Evolutionary conservation across 768 basidiomycete species (phyloP).

Genomic region (Hygrocybe coccinea): DNA sequence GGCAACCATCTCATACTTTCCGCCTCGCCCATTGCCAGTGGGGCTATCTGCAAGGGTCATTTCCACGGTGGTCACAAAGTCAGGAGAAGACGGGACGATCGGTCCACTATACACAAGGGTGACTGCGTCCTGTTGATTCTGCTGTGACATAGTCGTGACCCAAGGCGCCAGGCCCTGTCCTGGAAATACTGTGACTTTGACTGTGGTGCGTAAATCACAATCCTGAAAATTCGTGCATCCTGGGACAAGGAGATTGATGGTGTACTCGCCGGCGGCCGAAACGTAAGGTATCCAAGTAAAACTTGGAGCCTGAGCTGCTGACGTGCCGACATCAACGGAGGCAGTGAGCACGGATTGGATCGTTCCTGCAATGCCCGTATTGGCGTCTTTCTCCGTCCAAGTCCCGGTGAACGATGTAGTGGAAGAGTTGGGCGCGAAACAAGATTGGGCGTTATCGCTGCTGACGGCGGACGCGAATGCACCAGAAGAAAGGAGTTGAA

Average conservation of each 20-base stretch:
- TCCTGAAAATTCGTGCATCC: constrained; percentile 80
- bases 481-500: constrained; percentile 91
- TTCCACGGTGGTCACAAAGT: constrained; percentile 69
- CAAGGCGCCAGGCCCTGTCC: constrained; percentile 59
- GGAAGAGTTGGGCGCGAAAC: constrained; percentile 74
- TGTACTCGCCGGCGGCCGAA: constrained; percentile 83
- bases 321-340: constrained; percentile 57
- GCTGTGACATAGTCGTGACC: constrained; percentile 70
- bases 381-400: constrained; percentile 62
- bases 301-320: constrained; percentile 58
- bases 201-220: constrained; percentile 74
- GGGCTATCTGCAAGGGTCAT: constrained; percentile 71
- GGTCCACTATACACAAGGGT: constrained; percentile 75
- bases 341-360: constrained; percentile 70
- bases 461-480: constrained; percentile 77
- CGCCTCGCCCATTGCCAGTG: constrained; percentile 54
- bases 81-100: constrained; percentile 64
- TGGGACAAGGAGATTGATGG: constrained; percentile 78
- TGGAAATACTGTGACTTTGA: constrained; percentile 79
- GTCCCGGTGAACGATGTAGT: constrained; percentile 60
- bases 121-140: constrained; percentile 56
- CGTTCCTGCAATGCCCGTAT: constrained; percentile 78
- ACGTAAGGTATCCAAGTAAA: constrained; percentile 91
- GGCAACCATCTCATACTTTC: constrained; percentile 79
- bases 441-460: constrained; percentile 58